Evolutionary conservation across 352 stramenopile genomes (phyloP).

Genomic region (Blastocystis sp.): DNA sequence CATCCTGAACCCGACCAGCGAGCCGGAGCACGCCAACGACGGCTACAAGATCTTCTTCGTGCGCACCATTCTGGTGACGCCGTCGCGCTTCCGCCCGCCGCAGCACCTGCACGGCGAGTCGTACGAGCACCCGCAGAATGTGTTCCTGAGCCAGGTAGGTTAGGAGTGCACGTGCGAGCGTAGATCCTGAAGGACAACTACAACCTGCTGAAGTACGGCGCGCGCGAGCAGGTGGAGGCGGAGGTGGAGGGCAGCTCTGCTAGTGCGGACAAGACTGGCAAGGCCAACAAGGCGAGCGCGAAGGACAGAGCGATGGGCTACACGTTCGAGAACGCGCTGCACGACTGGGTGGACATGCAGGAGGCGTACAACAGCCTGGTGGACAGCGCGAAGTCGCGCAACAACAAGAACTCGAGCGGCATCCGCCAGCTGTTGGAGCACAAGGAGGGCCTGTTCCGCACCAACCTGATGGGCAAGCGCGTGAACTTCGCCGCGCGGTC

Average conservation of each 20-base stretch:
- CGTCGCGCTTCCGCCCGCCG: slow-evolving; percentile 93
- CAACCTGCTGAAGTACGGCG: slow-evolving; percentile 78
- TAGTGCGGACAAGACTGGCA: neutral
- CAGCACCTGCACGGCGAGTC: slow-evolving; percentile 89
- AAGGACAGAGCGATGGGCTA: slow-evolving; percentile 73
- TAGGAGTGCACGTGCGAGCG: neutral
- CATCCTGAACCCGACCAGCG: slow-evolving; percentile 72
- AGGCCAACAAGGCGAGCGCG: slow-evolving; percentile 34
- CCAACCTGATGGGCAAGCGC: slow-evolving; percentile 97
- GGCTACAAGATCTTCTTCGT: slow-evolving; percentile 71
- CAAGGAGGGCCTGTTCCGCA: slow-evolving; percentile 99
- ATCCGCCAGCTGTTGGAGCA: slow-evolving; percentile 98
- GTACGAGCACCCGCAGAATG: slow-evolving; percentile 95
- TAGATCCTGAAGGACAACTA: slow-evolving; percentile 88
- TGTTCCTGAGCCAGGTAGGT: slow-evolving; percentile 77
- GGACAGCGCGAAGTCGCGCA: slow-evolving; percentile 79
- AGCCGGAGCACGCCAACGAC: slow-evolving; percentile 48
- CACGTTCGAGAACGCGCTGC: slow-evolving; percentile 85
- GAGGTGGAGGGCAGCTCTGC: slow-evolving; percentile 66
- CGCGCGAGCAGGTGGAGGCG: slow-evolving; percentile 73
- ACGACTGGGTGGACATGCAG: slow-evolving; percentile 94
- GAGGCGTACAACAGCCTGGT: slow-evolving; percentile 85
- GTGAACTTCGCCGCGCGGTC: slow-evolving; percentile 98
- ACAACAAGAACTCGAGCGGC: slow-evolving; percentile 75
- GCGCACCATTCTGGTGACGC: slow-evolving; percentile 89